Base-by-base conservation (phyloP, 1,284 basidiomycete species). In the Rhodotorula sp. region DNA sequence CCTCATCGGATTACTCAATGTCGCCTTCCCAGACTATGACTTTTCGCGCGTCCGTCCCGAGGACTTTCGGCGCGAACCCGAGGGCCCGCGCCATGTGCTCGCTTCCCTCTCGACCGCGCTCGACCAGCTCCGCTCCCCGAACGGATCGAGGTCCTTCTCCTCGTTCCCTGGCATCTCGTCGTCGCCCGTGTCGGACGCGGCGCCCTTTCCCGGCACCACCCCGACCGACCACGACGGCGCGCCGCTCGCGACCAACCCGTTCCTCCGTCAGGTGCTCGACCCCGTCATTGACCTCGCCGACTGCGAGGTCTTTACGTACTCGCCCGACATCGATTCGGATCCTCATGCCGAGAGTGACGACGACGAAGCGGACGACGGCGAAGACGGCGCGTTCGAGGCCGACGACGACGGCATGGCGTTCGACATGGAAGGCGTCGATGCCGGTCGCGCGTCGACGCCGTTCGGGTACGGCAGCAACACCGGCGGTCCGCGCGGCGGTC, bases 21-120 rank as follows among this genome's bases (percentile, higher is more conserved):
- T 93, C 78, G 95, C 96, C 5, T 99, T 97, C 81, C 95, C 95
- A 0, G 96, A 98, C 85, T 89, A 98, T 83, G 95, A 98, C 80
- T 99, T 99, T 83, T 92, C 91, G 31, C 90, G 92, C 79, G 91
- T 97, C 66, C 88, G 91, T 49, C 92, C 94, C 0, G 90, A 90
- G 47, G 92, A 97, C 78, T 99, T 99, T 65, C 76, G 79, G 81
- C 90, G 87, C 80, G 87, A 91, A 82, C 54, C 26, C 26, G 89
- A 85, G 65, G 90, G 89, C 18, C 81, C 80, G 56, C 88, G 90
- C 3, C 86, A 84, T 78, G 90, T 94, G 49, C 87, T 94, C 68
- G 90, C 90, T 77, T 87, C 90, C 3, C 86, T 94, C 69, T 91
- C 90, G 81, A 90, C 88, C 65, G 91, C 92, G 43, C 85, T 93